These are phyloP conservation scores for Pluteus cervinus DNA, from an alignment of 768 basidiomycete species.

Conservation along the genomic window DNA sequence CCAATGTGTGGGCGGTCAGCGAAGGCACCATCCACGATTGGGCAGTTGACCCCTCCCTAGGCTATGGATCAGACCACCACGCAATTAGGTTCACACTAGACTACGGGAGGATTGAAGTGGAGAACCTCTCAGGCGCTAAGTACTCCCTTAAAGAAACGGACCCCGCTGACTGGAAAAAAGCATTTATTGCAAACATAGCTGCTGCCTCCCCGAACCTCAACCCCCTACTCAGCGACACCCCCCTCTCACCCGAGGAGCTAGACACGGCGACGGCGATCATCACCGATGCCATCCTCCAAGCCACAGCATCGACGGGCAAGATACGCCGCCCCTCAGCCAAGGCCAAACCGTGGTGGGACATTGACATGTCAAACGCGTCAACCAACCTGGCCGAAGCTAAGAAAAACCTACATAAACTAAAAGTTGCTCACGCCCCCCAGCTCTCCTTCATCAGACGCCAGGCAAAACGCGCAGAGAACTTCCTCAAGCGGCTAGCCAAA, in stretches of 20 bases:
- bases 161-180: conserved; percentile 11
- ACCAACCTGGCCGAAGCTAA: conserved; percentile 6
- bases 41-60: conserved; percentile 10
- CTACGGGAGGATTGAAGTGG: conserved; percentile 9
- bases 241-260: not conserved
- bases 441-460: conserved; percentile 4
- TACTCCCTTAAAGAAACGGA: conserved; percentile 14
- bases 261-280: not conserved
- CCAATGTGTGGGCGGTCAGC: conserved; percentile 7
- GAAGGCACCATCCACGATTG: conserved; percentile 13
- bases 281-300: conserved; percentile 4
- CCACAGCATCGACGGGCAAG: conserved; percentile 4
- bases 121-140: conserved; percentile 10
- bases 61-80: conserved; percentile 14
- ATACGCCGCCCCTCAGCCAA: not conserved
- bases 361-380: conserved; percentile 9
- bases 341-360: conserved; percentile 17
- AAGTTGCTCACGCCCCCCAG: not conserved
- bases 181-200: conserved; percentile 5
- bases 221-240: not conserved
- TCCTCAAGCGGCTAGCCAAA: conserved; percentile 14
- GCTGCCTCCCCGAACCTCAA: not conserved
- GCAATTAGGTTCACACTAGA: conserved; percentile 14
- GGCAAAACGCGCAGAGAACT: conserved; percentile 9
- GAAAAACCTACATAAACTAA: conserved; percentile 2